Evolutionary conservation across 148 eudicot genomes (phyloP).

Genomic region (Pharnaceum exiguum): DNA sequence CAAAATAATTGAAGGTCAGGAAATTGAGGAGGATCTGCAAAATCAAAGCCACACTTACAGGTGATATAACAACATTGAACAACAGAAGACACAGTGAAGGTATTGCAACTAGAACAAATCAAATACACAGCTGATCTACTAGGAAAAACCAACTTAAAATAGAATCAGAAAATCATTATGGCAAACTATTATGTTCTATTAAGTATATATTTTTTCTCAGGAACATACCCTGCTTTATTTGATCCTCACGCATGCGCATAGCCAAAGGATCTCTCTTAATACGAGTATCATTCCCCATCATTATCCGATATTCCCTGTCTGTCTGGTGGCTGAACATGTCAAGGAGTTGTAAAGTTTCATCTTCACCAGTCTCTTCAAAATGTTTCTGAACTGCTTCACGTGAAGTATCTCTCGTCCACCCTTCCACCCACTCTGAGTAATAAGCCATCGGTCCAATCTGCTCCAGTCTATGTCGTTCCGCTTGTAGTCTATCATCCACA

Average conservation of each 20-base stretch:
- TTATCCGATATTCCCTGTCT: conserved; percentile 88
- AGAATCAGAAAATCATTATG: too few species aligned
- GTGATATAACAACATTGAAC: too few species aligned
- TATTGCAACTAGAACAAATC: too few species aligned
- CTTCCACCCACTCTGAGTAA: conserved; percentile 96
- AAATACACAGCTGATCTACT: too few species aligned
- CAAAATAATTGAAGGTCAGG: too few species aligned
- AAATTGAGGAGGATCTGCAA: too few species aligned
- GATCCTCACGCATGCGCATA: conserved; percentile 96
- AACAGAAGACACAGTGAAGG: too few species aligned
- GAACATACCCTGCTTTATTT: conserved; percentile 85
- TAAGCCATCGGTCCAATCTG: conserved; percentile 79
- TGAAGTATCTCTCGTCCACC: conserved; percentile 90
- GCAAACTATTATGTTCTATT: too few species aligned
- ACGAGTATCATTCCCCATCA: conserved; percentile 95
- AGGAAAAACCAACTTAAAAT: too few species aligned
- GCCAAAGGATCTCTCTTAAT: conserved; percentile 91
- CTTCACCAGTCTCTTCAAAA: conserved; percentile 99
- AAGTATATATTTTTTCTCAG: not conserved
- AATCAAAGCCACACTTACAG: too few species aligned
- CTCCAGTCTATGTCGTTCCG: conserved; percentile 70
- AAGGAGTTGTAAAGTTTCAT: conserved; percentile 85
- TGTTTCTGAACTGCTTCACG: conserved; percentile 92
- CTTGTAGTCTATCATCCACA: conserved; percentile 53
- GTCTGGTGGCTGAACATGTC: conserved; percentile 90